Evolutionary conservation across 371 early-diverging fungal species (phyloP).

Genomic region (Syncephalastrum sp.): DNA sequence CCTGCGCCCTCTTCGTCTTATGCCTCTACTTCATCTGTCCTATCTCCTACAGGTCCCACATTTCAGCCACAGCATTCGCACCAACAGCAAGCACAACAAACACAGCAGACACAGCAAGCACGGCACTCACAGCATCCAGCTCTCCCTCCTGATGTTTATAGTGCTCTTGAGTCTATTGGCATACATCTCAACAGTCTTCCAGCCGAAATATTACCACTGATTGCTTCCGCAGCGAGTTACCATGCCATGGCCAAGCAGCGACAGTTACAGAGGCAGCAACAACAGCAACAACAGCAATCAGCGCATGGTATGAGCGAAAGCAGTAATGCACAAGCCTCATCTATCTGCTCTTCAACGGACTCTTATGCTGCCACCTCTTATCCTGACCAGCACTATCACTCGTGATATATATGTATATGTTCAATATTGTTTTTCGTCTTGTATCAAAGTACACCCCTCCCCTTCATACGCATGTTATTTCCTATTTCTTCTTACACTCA

Average conservation of each 20-base stretch:
- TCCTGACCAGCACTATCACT: too few relatives aligned
- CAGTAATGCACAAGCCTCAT: too few relatives aligned
- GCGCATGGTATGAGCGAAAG: not conserved
- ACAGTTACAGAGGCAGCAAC: slow-evolving; percentile 14
- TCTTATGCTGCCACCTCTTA: too few relatives aligned
- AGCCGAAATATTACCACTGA: slow-evolving; percentile 20
- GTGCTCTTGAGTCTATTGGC: slow-evolving; percentile 21
- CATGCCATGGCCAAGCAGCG: slow-evolving; percentile 22
- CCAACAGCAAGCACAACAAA: not conserved
- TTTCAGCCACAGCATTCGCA: slow-evolving; percentile 1
- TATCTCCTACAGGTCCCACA: slow-evolving; percentile 2
- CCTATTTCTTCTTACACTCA: too few relatives aligned
- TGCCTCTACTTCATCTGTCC: not conserved
- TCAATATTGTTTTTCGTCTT: too few relatives aligned
- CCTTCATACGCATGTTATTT: too few relatives aligned
- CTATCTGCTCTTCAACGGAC: too few relatives aligned
- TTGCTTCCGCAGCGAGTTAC: slow-evolving; percentile 23
- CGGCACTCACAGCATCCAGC: not conserved
- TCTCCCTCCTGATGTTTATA: slow-evolving; percentile 12
- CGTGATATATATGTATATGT: too few relatives aligned
- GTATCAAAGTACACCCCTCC: too few relatives aligned
- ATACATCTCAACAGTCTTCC: slow-evolving; percentile 21
- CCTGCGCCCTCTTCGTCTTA: not conserved
- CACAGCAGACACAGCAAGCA: not conserved
- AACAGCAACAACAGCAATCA: slow-evolving; percentile 9